Conservation (phyloP, 371 early-diverging fungal genomes). For the Neoconidiobolus thromboides region DNA sequence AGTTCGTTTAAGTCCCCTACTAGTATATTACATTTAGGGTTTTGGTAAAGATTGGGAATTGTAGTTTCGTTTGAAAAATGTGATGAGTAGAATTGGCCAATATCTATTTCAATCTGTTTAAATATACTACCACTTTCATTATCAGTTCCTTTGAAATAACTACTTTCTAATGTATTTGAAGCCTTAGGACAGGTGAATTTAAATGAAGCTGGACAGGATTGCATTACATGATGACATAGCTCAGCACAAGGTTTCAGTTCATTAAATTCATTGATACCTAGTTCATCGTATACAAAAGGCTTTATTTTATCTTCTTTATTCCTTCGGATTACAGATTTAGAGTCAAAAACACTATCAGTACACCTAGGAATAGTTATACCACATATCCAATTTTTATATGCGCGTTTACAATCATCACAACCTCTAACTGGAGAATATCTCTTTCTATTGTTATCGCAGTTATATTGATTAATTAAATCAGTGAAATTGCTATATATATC, state of each 20-base stretch:
- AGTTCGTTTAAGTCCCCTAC: too few relatives aligned
- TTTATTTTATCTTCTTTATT: not conserved
- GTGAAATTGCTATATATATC: too few relatives aligned
- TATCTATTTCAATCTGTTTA: too few relatives aligned
- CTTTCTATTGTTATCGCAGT: constrained; percentile 19
- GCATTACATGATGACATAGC: constrained; percentile 39
- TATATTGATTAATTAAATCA: constrained; percentile 16
- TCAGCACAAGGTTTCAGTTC: constrained; percentile 28
- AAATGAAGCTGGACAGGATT: constrained; percentile 39
- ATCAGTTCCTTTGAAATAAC: too few relatives aligned
- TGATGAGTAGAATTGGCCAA: too few relatives aligned
- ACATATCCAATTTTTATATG: constrained; percentile 44
- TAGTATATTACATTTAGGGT: too few relatives aligned
- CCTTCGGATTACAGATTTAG: not conserved
- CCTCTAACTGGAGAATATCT: constrained; percentile 34
- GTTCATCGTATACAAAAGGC: not conserved
- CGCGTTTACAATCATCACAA: constrained; percentile 32
- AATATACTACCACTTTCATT: too few relatives aligned
- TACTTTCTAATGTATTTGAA: too few relatives aligned
- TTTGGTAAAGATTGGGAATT: too few relatives aligned
- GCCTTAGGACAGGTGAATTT: constrained; percentile 28
- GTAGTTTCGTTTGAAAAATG: too few relatives aligned
- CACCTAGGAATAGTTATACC: constrained; percentile 40
- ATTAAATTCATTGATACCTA: not conserved
- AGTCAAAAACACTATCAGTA: constrained; percentile 13